These are phyloP conservation scores for Alternaria incomplexa DNA, from an alignment of 2,329 filamentous ascomycete genomes.

Conservation along the genomic window DNA sequence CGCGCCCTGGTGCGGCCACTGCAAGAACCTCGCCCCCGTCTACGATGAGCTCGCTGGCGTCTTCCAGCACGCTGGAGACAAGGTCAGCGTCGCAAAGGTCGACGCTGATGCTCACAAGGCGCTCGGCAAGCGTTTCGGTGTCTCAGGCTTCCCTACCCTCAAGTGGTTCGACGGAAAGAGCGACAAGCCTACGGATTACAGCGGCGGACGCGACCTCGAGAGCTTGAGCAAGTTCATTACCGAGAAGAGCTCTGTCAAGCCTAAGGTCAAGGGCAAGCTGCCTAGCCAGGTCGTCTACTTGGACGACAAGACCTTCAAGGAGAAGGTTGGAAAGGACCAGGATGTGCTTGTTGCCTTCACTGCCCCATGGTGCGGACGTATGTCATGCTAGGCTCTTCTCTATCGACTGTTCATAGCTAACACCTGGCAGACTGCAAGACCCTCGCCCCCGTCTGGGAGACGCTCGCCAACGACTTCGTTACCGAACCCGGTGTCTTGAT, in stretches of 20 bases:
- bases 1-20: conserved; percentile 98
- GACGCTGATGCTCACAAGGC: conserved; percentile 89
- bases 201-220: conserved; percentile 84
- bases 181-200: conserved; percentile 83
- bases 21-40: conserved; percentile 93
- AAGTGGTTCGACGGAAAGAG: conserved; percentile 99
- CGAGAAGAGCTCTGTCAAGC: conserved; percentile 85
- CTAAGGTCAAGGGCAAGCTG: conserved; percentile 74
- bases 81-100: conserved; percentile 91
- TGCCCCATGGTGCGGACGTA: conserved; percentile 98
- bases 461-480: conserved; percentile 79
- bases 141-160: conserved; percentile 94
- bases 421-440: conserved; percentile 83
- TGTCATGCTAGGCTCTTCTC: conserved; percentile 51
- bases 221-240: conserved; percentile 79
- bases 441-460: conserved; percentile 90
- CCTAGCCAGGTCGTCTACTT: conserved; percentile 80
- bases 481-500: conserved; percentile 80
- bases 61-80: conserved; percentile 75
- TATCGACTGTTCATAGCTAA: conserved; percentile 10
- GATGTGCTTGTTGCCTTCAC: conserved; percentile 95
- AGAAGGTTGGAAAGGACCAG: conserved; percentile 81
- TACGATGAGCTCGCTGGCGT: conserved; percentile 86
- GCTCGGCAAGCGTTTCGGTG: conserved; percentile 82
- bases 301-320: conserved; percentile 78